Conservation (phyloP, 352 stramenopile species). For the Globisporangium recalcitrans region DNA sequence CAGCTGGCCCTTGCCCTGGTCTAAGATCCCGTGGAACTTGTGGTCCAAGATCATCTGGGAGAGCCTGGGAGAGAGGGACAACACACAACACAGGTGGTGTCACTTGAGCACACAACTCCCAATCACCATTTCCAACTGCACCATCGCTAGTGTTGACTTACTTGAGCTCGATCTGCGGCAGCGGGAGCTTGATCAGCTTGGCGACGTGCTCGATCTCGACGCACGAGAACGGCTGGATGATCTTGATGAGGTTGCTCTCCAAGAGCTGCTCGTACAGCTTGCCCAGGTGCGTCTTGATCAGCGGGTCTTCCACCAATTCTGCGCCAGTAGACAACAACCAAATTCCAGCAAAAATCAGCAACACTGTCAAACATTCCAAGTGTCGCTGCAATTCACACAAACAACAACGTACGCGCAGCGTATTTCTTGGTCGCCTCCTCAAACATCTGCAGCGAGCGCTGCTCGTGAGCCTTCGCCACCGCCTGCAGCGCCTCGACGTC, state of each 20-base stretch:
- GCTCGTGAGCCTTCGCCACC: conserved; percentile 93
- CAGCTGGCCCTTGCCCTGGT: conserved; percentile 98
- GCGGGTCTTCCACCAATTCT: conserved; percentile 80
- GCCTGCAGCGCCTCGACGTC: conserved; percentile 95
- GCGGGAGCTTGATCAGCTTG: conserved; percentile 95
- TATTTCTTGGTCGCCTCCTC: conserved; percentile 88
- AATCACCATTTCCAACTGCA: no score
- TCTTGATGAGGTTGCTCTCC: conserved; percentile 98
- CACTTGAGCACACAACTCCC: no score
- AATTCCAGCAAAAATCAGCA: background rate
- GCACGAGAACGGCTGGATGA: conserved; percentile 98
- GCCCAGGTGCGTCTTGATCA: conserved; percentile 93
- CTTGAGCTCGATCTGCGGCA: conserved; percentile 82
- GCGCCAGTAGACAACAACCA: conserved; percentile 18
- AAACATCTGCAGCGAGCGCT: conserved; percentile 91
- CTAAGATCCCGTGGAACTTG: conserved; percentile 98
- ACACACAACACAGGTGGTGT: no score
- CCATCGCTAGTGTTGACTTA: conserved; percentile 22
- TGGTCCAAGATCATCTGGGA: conserved; percentile 99
- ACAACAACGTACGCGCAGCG: conserved; percentile 39
- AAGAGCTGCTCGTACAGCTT: conserved; percentile 97
- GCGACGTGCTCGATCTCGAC: conserved; percentile 97
- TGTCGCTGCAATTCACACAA: background rate
- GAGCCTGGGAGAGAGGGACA: conserved; percentile 76
- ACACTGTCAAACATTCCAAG: no score